phyloP scores from a whole-genome alignment of 192 early-diverging fungal genomes.

The Rhizophlyctis rosea region DNA sequence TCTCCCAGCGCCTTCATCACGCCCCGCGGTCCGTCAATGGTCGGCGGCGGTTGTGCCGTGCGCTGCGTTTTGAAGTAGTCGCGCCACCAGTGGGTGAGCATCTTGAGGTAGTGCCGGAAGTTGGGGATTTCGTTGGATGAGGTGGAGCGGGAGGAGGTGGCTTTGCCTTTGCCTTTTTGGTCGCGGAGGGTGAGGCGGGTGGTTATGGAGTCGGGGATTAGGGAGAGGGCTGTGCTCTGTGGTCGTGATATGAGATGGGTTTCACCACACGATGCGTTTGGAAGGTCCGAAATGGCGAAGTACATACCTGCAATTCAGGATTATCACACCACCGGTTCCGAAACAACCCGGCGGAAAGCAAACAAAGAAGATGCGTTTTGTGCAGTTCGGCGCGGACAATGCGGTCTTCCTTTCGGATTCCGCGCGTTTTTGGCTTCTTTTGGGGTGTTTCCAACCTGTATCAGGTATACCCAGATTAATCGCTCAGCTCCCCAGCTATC shows the following conservation, averaged over 20 bases:
- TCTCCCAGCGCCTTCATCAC: not conserved
- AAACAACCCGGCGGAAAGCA: conserved; percentile 49
- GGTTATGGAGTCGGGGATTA: not conserved
- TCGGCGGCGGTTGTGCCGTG: no score
- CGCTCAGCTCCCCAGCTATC: no score
- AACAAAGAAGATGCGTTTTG: conserved; percentile 56
- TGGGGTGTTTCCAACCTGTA: not conserved
- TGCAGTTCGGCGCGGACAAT: conserved; percentile 52
- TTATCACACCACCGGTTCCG: conserved; percentile 60
- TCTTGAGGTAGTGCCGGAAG: conserved; percentile 13
- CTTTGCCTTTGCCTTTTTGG: conserved; percentile 7
- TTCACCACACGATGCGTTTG: not conserved
- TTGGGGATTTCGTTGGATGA: no score
- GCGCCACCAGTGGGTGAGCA: conserved; percentile 22
- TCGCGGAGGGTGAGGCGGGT: not conserved
- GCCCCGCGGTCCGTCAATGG: not conserved
- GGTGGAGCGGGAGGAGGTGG: no score
- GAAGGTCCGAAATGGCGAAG: no score
- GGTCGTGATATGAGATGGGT: not conserved
- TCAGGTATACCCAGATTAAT: no score
- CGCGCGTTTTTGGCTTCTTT: conserved; percentile 28
- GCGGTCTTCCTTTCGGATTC: conserved; percentile 52
- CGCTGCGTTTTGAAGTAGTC: not conserved
- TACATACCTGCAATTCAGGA: conserved; percentile 32
- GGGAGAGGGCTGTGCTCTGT: not conserved